Base-by-base conservation (phyloP, 2,329 filamentous ascomycete genomes). In the Drechslerella stenobrocha region DNA sequence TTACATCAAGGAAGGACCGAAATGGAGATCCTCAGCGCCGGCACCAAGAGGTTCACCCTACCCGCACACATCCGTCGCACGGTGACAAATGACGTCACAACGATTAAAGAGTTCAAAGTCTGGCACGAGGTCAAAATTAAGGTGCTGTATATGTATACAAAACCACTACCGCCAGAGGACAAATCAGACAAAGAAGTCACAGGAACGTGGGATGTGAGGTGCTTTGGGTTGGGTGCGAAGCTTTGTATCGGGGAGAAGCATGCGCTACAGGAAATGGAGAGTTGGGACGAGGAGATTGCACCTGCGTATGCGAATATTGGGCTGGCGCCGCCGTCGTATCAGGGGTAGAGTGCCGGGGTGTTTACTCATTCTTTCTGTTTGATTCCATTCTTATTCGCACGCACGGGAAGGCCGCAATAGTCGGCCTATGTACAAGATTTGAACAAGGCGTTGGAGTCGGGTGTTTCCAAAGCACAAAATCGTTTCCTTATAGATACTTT, bases 251-350 rank as follows among this genome's bases (percentile, higher is more conserved):
- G 20, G n/a, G n/a, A 53, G 35, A 42, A 44, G 23, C 23, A 42
- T 6, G 26, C 30, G 26, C 11, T 32, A 8, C n/a, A 28, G 22
- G 51, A 53, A 28, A n/a, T 44, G 35, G 34, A 53, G 15, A 53
- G 51, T 35, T 53, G 51, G 51, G 35, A 53, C 20, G 51, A 53
- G 35, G 51, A 53, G 15, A 32, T 44, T 20, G 35, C 50, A 5
- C 50, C 51, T 15, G n/a, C 51, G 8, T 53, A 53, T 26, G 2
- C 35, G n/a, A 44, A 15, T 22, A 53, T 53, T 18, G 51, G 26
- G 6, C n/a, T 44, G 3, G 22, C 51, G 18, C 51, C 51, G 20
- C 51, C 51, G 5, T 9, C 20, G 8, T 52, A 52, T 42, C 37
- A 42, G 15, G 7, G 13, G 22, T 20, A 42, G 11, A 37, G 3